Evolutionary conservation across 805 yeast genomes (phyloP), one percentile per base, ranked within the genome.

Genomic region (Myxozyma kluyveri): DNA sequence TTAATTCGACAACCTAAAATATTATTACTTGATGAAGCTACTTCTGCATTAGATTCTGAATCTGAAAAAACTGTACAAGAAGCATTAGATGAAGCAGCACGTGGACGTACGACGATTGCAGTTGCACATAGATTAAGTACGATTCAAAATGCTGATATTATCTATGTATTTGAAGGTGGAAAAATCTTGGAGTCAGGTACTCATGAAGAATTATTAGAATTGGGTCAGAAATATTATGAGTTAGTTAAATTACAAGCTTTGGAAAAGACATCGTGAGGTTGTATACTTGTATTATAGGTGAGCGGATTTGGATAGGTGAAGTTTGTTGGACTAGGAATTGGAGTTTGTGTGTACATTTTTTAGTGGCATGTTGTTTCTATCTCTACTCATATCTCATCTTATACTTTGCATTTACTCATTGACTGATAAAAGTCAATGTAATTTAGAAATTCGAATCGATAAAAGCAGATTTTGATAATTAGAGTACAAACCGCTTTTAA

Each of bases 61-160:
- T 84, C 90, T 0, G 91, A 84, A 67, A 70, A 80, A 5, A 76
- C 76, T 63, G 83, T 84, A 50, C 90, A 84, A 65, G 58, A 69
- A 5, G 84, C 88, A 4, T 81, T 81, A 52, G 72, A 72, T 9
- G 68, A 68, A 9, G 87, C 84, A 59, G 85, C 86, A 57, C 49
- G 68, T 7, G 71, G 79, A 22, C 81, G 89, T 61, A 84, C 90
- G 1, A 81, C 84, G 39, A 69, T 84, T 56, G 84, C 89, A 63
- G 83, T 84, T 67, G 90, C 90, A 9, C 91, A 84, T 67, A 72
- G 91, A 63, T 72, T 85, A 69, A 77, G 77, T 59, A 81, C 86
- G 0, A 81, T 81, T 55, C 66, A 71, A 42, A 72, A 75, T 50
- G 77, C 88, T 0, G 72, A 76, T 45, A 70, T 69, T 45, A 80